Conservation (phyloP, 2,329 filamentous ascomycete species). For the Aspergillus vadensis region DNA sequence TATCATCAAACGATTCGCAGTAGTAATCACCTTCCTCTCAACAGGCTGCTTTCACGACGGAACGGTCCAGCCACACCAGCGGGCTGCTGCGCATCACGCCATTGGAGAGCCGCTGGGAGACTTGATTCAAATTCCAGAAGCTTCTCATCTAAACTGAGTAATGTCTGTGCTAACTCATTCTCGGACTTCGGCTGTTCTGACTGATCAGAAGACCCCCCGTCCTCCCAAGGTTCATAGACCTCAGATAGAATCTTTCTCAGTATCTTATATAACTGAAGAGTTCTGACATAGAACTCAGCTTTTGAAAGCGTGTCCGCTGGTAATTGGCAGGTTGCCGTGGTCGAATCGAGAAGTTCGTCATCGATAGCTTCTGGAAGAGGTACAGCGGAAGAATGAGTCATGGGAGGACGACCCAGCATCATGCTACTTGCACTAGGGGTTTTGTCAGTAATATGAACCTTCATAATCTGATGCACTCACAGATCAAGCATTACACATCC, state of each 20-base stretch:
- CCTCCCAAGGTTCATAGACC: background rate
- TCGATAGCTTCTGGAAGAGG: background rate
- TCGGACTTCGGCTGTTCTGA: background rate
- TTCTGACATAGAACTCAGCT: background rate
- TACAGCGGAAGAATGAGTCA: background rate
- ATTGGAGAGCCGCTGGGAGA: background rate
- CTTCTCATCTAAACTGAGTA: background rate
- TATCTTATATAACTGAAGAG: background rate
- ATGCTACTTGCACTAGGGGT: background rate
- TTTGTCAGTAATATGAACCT: background rate
- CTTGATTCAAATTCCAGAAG: background rate
- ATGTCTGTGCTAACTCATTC: background rate
- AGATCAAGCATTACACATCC: background rate
- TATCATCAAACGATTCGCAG: background rate
- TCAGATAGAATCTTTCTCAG: background rate
- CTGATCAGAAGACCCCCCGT: background rate
- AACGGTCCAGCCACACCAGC: background rate
- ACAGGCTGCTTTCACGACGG: background rate
- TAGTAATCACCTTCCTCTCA: background rate
- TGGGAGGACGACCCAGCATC: background rate
- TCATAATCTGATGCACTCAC: background rate
- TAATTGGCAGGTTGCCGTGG: too few relatives aligned
- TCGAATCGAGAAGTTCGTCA: background rate
- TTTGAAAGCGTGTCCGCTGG: background rate
- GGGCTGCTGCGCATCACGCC: background rate